Evolutionary conservation across 441 rosid species (phyloP).

Genomic region (Mallotus repandus): DNA sequence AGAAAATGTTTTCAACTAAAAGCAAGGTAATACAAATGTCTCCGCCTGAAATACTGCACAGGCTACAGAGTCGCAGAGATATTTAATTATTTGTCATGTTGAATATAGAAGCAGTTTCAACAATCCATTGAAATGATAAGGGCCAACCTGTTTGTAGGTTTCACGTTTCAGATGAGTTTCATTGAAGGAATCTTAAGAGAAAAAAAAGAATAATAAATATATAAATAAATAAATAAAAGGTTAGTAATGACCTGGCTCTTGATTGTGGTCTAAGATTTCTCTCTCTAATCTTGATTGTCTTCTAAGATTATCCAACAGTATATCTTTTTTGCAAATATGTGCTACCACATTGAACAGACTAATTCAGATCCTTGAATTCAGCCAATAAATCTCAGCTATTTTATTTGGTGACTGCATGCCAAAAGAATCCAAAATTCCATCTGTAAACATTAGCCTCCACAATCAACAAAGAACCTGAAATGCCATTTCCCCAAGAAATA

Average conservation of each 20-base stretch:
- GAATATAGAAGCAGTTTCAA: too few relatives aligned
- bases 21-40: too few relatives aligned
- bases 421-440: slow-evolving; percentile 3
- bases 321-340: slow-evolving; percentile 11
- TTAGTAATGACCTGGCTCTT: slow-evolving; percentile 24
- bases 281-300: background rate
- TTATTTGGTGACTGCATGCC: background rate
- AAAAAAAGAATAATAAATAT: too few relatives aligned
- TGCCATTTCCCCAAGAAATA: background rate
- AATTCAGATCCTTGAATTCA: slow-evolving; percentile 5
- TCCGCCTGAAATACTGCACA: too few relatives aligned
- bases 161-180: too few relatives aligned
- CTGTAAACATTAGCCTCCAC: slow-evolving; percentile 4
- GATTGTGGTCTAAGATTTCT: background rate
- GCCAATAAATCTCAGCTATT: background rate
- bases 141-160: too few relatives aligned
- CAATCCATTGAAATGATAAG: too few relatives aligned
- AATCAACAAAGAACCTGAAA: background rate
- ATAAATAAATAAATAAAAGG: background rate
- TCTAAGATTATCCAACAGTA: background rate
- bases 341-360: slow-evolving; percentile 9
- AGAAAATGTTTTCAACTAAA: too few relatives aligned
- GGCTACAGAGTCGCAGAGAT: too few relatives aligned
- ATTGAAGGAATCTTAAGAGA: too few relatives aligned
- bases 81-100: too few relatives aligned